Evolutionary conservation across 139 green algal species (phyloP), one percentile per base, ranked within the genome.

Genomic region (Zygnema circumcarinatum): DNA sequence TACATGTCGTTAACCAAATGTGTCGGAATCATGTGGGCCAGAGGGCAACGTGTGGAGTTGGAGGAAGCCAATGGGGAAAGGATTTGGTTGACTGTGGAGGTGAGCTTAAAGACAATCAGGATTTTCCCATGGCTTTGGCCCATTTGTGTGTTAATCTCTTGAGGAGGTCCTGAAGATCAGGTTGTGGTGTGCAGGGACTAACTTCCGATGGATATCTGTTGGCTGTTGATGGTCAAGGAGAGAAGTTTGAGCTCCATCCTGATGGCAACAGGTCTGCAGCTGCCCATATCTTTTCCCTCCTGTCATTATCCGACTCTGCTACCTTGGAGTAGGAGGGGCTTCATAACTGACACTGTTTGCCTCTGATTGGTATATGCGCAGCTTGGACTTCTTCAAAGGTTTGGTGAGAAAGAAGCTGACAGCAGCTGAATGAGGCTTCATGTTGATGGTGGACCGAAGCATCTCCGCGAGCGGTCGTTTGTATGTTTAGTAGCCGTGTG

Each of bases 181-280:
- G n/a, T n/a, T n/a, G n/a, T n/a, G n/a, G n/a, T n/a, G 38, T 16
- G 11, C 73, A 82, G 68, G 35, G 73, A 3, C 73, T 82, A 21
- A 87, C 81, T 36, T 11, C 36, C 33, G 73, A 52, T 54, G 73
- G 81, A 52, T 87, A 87, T 33, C 73, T 82, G 21, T 73, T 87
- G 0, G 73, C 69, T 0, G 67, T 83, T 32, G 38, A 82, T 20
- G 35, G 22, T 3, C 56, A 68, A 2, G 81, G 69, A 32, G 36
- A 36, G 52, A 40, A 87, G 33, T 86, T 87, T 22, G 69, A 87
- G 31, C 81, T 86, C 31, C 52, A 42, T 2, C 73, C 81, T 11
- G 81, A 86, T 84, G 73, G 69, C 1, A 82, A 87, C 69, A 87
- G 81, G 69, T 84, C 0, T 54, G 68, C 79, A 38, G n/a, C 62